Conservation (phyloP, 2,329 filamentous ascomycete genomes). For the Ceratocystis diversiconidia region DNA sequence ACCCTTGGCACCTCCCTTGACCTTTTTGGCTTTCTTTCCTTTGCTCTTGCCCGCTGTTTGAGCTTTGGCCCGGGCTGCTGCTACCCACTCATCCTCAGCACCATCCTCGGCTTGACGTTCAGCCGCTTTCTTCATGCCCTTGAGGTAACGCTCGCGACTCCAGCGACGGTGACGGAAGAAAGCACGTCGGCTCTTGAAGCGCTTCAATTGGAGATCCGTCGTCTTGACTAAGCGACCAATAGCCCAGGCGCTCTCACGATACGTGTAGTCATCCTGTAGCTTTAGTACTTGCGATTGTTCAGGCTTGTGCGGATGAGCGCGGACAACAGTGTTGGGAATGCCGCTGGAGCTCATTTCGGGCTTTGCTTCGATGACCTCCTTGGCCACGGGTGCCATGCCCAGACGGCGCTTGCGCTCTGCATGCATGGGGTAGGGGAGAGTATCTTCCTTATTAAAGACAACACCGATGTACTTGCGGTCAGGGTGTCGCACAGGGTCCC, state of each 20-base stretch:
- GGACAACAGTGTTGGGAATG: constrained; percentile 32
- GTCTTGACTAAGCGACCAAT: constrained; percentile 41
- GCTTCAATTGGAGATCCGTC: constrained; percentile 36
- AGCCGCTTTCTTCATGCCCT: constrained; percentile 29
- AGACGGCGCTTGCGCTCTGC: constrained; percentile 61
- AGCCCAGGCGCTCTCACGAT: constrained; percentile 46
- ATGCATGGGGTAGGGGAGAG: constrained; percentile 61
- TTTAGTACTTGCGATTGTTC: constrained; percentile 33
- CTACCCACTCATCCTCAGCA: constrained; percentile 22
- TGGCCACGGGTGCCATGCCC: constrained; percentile 47
- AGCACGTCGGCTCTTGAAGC: constrained; percentile 37
- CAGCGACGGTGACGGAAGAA: constrained; percentile 33
- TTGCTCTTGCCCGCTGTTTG: constrained; percentile 25
- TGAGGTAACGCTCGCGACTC: constrained; percentile 31
- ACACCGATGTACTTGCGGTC: constrained; percentile 91
- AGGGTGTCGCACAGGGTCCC: constrained; percentile 67
- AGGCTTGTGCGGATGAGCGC: constrained; percentile 29
- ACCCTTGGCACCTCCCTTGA: constrained; percentile 27
- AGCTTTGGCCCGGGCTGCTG: constrained; percentile 21
- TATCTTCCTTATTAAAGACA: constrained; percentile 67
- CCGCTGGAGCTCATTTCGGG: constrained; percentile 35
- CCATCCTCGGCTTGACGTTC: constrained; percentile 21
- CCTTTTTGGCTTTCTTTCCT: constrained; percentile 27
- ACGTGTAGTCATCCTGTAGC: constrained; percentile 41
- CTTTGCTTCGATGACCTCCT: constrained; percentile 23